Conservation (phyloP, 179 eudicot species). For the Dionaea muscipula region DNA sequence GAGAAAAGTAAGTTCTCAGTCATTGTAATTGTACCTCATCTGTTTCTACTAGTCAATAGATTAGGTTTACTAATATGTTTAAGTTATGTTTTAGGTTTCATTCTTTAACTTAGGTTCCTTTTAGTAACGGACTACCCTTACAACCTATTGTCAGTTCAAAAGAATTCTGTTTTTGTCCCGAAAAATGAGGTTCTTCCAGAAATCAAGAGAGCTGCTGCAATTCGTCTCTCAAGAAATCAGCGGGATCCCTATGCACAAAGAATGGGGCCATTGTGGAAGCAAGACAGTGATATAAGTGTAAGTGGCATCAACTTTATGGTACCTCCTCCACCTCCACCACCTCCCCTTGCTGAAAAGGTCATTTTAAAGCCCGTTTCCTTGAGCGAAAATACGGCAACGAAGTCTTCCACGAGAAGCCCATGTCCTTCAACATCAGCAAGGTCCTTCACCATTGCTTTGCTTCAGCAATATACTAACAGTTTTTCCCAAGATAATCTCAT, state of each 20-base stretch:
- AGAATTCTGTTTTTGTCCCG: slow-evolving; percentile 30
- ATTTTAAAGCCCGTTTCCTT: slow-evolving; percentile 43
- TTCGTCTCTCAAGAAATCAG: slow-evolving; percentile 32
- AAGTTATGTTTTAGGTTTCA: background rate
- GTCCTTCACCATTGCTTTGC: slow-evolving; percentile 72
- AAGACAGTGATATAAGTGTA: slow-evolving; percentile 40
- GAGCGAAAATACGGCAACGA: slow-evolving; percentile 23
- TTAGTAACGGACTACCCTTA: slow-evolving; percentile 4
- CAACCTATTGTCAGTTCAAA: slow-evolving; percentile 33
- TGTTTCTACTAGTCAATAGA: background rate
- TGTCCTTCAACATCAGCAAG: slow-evolving; percentile 51
- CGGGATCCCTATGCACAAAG: slow-evolving; percentile 32
- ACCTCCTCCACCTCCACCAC: slow-evolving; percentile 43
- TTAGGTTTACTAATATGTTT: background rate
- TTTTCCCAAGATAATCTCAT: slow-evolving; percentile 85
- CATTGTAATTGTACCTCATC: background rate
- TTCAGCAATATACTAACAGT: slow-evolving; percentile 92
- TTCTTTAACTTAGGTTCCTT: background rate
- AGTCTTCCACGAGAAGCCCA: slow-evolving; percentile 25
- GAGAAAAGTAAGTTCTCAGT: slow-evolving; percentile 32
- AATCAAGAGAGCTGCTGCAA: slow-evolving; percentile 25
- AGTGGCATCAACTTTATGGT: slow-evolving; percentile 54
- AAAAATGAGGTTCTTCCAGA: slow-evolving; percentile 44
- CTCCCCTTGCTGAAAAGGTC: slow-evolving; percentile 35
- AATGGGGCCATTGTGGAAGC: slow-evolving; percentile 35